A percentile compares a stretch with the other conserved stretches of the same genome.
These are phyloP conservation scores for Erythrobasidium yunnanense DNA, from an alignment of 768 basidiomycete species.

Conservation along the genomic window DNA sequence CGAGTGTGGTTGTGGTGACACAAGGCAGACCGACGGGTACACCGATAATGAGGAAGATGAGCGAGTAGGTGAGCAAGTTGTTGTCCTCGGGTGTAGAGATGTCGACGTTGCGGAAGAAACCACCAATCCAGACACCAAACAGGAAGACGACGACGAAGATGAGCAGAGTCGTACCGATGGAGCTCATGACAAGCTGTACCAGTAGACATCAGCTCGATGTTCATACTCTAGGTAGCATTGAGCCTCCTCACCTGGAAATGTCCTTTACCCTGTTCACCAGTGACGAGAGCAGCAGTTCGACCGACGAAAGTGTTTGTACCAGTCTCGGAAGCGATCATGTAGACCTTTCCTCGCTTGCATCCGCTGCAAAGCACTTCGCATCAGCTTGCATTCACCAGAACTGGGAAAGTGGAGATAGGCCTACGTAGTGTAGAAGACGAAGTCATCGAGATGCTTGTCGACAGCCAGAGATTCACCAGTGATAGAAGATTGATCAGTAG, in stretches of 20 bases:
- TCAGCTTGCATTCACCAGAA: neutral
- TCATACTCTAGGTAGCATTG: neutral
- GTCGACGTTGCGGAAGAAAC: conserved; percentile 39
- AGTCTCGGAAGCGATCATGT: conserved; percentile 42
- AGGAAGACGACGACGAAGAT: conserved; percentile 46
- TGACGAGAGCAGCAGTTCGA: conserved; percentile 46
- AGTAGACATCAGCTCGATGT: neutral
- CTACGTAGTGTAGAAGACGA: conserved; percentile 44
- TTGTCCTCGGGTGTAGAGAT: conserved; percentile 46
- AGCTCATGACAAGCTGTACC: conserved; percentile 41
- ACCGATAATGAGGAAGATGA: conserved; percentile 44
- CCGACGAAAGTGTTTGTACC: conserved; percentile 48
- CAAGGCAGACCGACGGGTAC: conserved; percentile 49
- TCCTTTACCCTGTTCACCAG: conserved; percentile 42
- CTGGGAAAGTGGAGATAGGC: neutral
- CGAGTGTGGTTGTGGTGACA: conserved; percentile 45
- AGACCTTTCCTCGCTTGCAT: conserved; percentile 44
- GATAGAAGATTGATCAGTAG: conserved; percentile 44
- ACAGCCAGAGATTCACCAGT: conserved; percentile 46
- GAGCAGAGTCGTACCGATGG: conserved; percentile 46
- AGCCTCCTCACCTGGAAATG: conserved; percentile 43
- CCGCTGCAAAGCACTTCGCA: conserved; percentile 1
- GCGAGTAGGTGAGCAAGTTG: conserved; percentile 45
- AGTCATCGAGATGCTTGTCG: conserved; percentile 47
- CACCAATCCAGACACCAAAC: conserved; percentile 47